Evolutionary conservation across 1,284 basidiomycete species (phyloP).

Genomic region (Rhodotorula mucilaginosa): DNA sequence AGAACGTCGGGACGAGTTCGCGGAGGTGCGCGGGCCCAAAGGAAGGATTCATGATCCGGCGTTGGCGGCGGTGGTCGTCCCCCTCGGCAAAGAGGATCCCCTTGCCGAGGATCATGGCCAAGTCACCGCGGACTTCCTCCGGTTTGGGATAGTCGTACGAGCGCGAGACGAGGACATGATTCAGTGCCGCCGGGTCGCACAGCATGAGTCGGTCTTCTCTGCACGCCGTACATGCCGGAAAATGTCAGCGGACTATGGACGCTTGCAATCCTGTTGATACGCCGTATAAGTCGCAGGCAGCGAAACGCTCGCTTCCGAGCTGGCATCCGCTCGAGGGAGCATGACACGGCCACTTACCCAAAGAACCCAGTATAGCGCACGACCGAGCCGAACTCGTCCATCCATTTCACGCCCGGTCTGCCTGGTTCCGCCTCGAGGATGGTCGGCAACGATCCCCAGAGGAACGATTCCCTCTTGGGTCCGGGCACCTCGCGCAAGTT

Average conservation of each 20-base stretch:
- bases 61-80: slow-evolving; percentile 44
- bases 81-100: slow-evolving; percentile 50
- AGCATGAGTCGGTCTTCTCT: slow-evolving; percentile 56
- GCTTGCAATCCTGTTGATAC: too few species aligned
- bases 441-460: slow-evolving; percentile 59
- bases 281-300: too few species aligned
- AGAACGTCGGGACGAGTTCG: slow-evolving; percentile 62
- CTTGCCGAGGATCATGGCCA: slow-evolving; percentile 52
- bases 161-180: slow-evolving; percentile 59
- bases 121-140: slow-evolving; percentile 59
- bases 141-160: slow-evolving; percentile 67
- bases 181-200: slow-evolving; percentile 61
- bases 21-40: slow-evolving; percentile 61
- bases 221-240: neutral
- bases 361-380: slow-evolving; percentile 59
- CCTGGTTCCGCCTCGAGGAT: slow-evolving; percentile 61
- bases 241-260: too few species aligned
- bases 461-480: slow-evolving; percentile 53
- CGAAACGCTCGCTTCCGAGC: too few species aligned
- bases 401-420: slow-evolving; percentile 53
- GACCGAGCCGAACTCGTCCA: slow-evolving; percentile 55
- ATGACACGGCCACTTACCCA: neutral
- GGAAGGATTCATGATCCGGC: slow-evolving; percentile 53
- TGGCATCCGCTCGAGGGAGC: neutral
- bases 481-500: slow-evolving; percentile 52